Percentiles rank a stretch among this genome's conserved stretches.
These are phyloP conservation scores for Pyrus pyrifolia DNA, from an alignment of 306 rosid species.

Conservation along the genomic window DNA sequence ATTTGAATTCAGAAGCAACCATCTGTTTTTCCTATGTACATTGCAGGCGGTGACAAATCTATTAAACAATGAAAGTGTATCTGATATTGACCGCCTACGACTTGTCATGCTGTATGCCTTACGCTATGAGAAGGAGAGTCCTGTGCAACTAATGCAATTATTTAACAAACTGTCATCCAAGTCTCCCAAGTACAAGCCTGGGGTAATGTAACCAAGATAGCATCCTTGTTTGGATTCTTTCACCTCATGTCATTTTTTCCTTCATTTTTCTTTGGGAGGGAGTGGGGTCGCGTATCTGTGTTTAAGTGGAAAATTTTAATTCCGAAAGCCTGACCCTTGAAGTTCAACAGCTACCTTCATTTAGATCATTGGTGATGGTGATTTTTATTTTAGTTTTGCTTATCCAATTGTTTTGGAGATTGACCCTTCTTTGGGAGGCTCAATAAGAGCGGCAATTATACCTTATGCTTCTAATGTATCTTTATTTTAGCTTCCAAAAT, in stretches of 20 bases:
- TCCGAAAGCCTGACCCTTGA: not conserved
- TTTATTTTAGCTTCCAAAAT: constrained; percentile 7
- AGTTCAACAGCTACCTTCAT: not conserved
- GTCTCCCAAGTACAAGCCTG: constrained; percentile 16
- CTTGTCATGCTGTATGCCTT: constrained; percentile 87
- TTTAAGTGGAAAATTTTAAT: not conserved
- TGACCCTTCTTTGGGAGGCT: not conserved
- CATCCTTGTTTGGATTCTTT: not conserved
- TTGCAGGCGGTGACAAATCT: constrained; percentile 79
- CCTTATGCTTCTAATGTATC: constrained; percentile 3
- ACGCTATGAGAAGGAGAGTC: constrained; percentile 92
- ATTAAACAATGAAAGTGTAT: constrained; percentile 62
- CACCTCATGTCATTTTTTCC: not conserved
- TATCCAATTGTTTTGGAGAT: constrained; percentile 22
- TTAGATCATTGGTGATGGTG: not conserved
- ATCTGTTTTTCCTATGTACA: constrained; percentile 22
- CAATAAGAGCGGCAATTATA: not conserved
- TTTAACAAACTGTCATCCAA: constrained; percentile 12
- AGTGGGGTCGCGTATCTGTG: not conserved
- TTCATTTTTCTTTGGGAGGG: not conserved
- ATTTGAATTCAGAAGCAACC: constrained; percentile 3
- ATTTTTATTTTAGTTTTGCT: not conserved
- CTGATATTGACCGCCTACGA: constrained; percentile 69
- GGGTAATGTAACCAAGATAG: constrained; percentile 3
- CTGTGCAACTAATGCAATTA: constrained; percentile 58